phyloP scores from a whole-genome alignment of 768 basidiomycete genomes.

The Mycena amicta region DNA sequence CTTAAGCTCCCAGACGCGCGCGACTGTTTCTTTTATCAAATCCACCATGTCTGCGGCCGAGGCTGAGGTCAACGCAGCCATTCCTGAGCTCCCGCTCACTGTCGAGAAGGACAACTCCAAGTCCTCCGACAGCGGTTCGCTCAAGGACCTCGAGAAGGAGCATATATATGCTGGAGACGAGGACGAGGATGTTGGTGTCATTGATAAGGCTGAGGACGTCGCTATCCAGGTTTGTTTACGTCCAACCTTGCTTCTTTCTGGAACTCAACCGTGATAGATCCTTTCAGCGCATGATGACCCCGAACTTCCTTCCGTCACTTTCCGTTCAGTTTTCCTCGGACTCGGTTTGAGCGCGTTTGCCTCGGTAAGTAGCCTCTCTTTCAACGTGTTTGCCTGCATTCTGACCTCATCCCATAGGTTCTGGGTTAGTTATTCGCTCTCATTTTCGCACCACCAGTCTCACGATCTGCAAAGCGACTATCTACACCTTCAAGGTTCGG shows the following conservation, averaged over 20 bases:
- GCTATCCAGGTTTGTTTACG: conserved; percentile 37
- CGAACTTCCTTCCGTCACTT: conserved; percentile 47
- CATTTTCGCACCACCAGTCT: neutral
- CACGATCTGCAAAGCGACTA: conserved; percentile 24
- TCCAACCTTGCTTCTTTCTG: too few species aligned
- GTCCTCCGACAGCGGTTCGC: conserved; percentile 3
- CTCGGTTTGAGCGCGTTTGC: conserved; percentile 51
- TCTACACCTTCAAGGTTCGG: conserved; percentile 37
- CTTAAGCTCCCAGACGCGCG: neutral
- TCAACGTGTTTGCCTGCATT: neutral
- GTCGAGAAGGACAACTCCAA: conserved; percentile 6
- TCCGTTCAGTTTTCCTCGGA: conserved; percentile 51
- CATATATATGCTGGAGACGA: conserved; percentile 13
- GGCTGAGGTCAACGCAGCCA: neutral
- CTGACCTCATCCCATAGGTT: conserved; percentile 26
- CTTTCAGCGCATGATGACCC: conserved; percentile 54
- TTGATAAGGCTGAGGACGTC: conserved; percentile 47
- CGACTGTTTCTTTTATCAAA: neutral
- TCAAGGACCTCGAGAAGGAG: conserved; percentile 10
- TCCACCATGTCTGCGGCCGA: neutral
- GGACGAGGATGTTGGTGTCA: conserved; percentile 26
- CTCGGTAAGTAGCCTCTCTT: conserved; percentile 29
- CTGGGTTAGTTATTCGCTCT: conserved; percentile 20
- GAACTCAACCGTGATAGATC: conserved; percentile 43
- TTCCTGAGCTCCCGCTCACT: neutral